Evolutionary conservation across 352 stramenopile genomes (phyloP).

Genomic region (Pythium folliculosum): DNA sequence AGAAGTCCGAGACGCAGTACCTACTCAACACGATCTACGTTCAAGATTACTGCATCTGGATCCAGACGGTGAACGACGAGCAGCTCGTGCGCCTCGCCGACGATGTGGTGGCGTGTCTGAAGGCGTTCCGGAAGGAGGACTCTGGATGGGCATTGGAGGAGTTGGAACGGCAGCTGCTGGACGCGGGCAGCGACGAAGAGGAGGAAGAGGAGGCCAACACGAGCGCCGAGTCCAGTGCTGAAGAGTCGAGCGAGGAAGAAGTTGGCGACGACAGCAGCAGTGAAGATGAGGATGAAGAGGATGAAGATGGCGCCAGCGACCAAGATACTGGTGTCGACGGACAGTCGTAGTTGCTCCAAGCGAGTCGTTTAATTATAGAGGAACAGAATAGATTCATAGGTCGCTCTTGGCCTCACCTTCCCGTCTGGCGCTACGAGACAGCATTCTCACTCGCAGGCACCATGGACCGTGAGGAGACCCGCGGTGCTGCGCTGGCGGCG

Average conservation of each 20-base stretch:
- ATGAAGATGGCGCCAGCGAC: no score
- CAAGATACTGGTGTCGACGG: no score
- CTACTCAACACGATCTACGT: constrained; percentile 96
- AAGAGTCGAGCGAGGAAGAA: constrained; percentile 13
- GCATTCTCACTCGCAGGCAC: constrained; percentile 5
- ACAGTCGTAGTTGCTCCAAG: no score
- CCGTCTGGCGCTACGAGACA: neutral
- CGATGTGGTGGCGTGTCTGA: constrained; percentile 34
- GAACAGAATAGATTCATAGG: constrained; percentile 1
- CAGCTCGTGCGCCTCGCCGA: constrained; percentile 39
- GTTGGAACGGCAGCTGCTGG: constrained; percentile 65
- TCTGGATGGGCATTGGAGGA: constrained; percentile 79
- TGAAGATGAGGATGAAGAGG: constrained; percentile 1
- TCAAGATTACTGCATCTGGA: constrained; percentile 92
- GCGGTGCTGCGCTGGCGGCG: constrained; percentile 10
- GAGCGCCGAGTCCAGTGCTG: neutral
- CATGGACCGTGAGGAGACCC: constrained; percentile 31
- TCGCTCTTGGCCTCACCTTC: no score
- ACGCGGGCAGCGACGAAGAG: constrained; percentile 31
- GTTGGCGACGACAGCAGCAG: constrained; percentile 3
- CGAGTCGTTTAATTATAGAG: constrained; percentile 19
- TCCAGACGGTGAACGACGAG: constrained; percentile 68
- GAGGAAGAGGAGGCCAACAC: neutral
- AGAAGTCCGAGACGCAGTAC: constrained; percentile 96
- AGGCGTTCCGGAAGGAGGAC: constrained; percentile 61